Evolutionary conservation across 371 early-diverging fungal species (phyloP).

Genomic region (Blakeslea trispora): DNA sequence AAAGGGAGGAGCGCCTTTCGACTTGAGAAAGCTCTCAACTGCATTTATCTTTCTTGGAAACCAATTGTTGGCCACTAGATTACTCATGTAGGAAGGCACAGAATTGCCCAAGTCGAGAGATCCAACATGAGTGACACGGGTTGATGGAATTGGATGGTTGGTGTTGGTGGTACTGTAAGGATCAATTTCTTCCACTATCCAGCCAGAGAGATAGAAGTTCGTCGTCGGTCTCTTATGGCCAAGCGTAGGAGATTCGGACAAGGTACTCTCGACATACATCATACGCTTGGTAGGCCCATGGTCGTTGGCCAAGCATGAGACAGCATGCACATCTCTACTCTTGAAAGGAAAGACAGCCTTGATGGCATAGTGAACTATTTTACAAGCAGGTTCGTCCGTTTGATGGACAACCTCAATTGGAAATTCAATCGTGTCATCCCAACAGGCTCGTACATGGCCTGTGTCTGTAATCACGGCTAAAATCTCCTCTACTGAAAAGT

Average conservation of each 20-base stretch:
- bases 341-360: conserved; percentile 60
- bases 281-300: conserved; percentile 27
- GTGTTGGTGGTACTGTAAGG: conserved; percentile 54
- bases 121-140: conserved; percentile 52
- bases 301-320: conserved; percentile 41
- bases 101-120: conserved; percentile 54
- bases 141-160: conserved; percentile 63
- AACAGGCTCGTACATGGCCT: conserved; percentile 35
- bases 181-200: conserved; percentile 61
- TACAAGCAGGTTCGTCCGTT: conserved; percentile 42
- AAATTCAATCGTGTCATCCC: conserved; percentile 51
- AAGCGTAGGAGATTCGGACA: conserved; percentile 31
- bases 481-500: conserved; percentile 59
- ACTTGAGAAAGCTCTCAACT: conserved; percentile 49
- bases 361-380: conserved; percentile 43
- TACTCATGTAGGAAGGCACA: conserved; percentile 58
- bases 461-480: conserved; percentile 52
- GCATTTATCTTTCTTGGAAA: conserved; percentile 47
- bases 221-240: conserved; percentile 40
- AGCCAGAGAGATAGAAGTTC: conserved; percentile 52
- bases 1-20: conserved; percentile 55
- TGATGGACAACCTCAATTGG: conserved; percentile 37
- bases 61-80: conserved; percentile 43
- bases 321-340: conserved; percentile 37
- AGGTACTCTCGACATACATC: conserved; percentile 41